These are phyloP conservation scores for Candida hispaniensis DNA, from an alignment of 805 yeast genomes.

Conservation along the genomic window DNA sequence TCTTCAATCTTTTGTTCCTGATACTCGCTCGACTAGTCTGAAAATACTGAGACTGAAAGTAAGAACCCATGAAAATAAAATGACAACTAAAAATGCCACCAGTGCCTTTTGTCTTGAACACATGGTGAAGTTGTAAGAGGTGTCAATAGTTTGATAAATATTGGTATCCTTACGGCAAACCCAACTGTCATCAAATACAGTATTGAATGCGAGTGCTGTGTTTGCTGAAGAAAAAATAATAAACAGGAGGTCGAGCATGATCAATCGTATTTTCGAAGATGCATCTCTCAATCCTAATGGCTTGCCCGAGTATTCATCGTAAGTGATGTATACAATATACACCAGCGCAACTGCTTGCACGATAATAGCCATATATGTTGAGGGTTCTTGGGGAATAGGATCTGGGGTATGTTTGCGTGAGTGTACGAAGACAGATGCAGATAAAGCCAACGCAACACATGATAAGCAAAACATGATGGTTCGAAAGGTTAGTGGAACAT, in stretches of 20 bases:
- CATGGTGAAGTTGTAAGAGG: constrained; percentile 38
- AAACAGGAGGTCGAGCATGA: constrained; percentile 73
- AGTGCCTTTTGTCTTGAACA: constrained; percentile 72
- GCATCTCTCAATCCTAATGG: constrained; percentile 88
- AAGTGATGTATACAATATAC: constrained; percentile 70
- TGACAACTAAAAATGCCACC: constrained; percentile 66
- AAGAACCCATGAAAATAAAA: constrained; percentile 70
- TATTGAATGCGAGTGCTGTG: constrained; percentile 72
- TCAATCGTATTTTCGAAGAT: constrained; percentile 64
- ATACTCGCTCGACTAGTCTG: constrained; percentile 54
- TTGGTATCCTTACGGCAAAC: constrained; percentile 39
- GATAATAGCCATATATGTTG: constrained; percentile 84
- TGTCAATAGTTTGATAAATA: constrained; percentile 24
- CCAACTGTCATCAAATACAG: constrained; percentile 74
- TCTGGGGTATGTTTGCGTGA: constrained; percentile 27
- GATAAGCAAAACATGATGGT: constrained; percentile 48
- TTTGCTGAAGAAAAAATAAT: constrained; percentile 86
- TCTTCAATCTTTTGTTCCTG: constrained; percentile 17
- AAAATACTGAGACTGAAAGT: constrained; percentile 76
- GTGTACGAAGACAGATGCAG: constrained; percentile 38
- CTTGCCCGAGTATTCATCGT: constrained; percentile 84
- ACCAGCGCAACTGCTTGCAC: constrained; percentile 71
- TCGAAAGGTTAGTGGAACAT: constrained; percentile 69
- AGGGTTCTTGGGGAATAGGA: constrained; percentile 60
- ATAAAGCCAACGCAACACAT: constrained; percentile 59